Evolutionary conservation across 1,284 basidiomycete genomes (phyloP).

Genomic region (Papiliotrema fonsecae): DNA sequence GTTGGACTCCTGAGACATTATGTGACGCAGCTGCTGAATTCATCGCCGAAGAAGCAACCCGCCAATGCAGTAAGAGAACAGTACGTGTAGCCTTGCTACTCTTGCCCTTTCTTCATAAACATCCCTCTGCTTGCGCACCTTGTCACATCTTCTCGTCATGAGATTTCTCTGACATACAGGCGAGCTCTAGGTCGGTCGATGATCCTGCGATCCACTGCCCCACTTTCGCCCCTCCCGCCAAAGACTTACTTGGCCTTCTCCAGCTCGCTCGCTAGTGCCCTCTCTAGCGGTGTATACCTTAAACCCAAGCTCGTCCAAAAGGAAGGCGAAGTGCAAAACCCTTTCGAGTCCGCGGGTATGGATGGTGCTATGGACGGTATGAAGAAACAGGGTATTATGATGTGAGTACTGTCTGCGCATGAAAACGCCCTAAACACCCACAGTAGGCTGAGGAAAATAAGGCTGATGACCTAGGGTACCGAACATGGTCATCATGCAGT

Average conservation of each 20-base stretch:
- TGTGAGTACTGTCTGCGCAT: constrained; percentile 28
- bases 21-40: constrained; percentile 79
- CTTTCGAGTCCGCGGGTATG: constrained; percentile 86
- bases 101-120: not conserved
- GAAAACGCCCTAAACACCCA: not conserved
- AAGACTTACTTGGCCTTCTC: constrained; percentile 71
- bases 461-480: constrained; percentile 59
- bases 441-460: too few relatives aligned
- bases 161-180: constrained; percentile 50
- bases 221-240: constrained; percentile 74
- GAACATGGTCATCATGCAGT: constrained; percentile 99
- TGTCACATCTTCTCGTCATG: not conserved
- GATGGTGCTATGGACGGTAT: constrained; percentile 98
- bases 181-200: constrained; percentile 77
- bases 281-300: constrained; percentile 71
- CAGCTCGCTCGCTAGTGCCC: constrained; percentile 63
- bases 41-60: constrained; percentile 73
- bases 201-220: constrained; percentile 70
- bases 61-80: constrained; percentile 84
- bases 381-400: constrained; percentile 97
- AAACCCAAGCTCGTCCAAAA: constrained; percentile 59
- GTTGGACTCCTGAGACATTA: constrained; percentile 93
- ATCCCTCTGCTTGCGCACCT: too few relatives aligned
- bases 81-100: constrained; percentile 55
- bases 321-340: constrained; percentile 55